Evolutionary conservation across 768 basidiomycete species (phyloP), one percentile per base, ranked within the genome.

Genomic region (button mushroom (Agaricus bisporus)): DNA sequence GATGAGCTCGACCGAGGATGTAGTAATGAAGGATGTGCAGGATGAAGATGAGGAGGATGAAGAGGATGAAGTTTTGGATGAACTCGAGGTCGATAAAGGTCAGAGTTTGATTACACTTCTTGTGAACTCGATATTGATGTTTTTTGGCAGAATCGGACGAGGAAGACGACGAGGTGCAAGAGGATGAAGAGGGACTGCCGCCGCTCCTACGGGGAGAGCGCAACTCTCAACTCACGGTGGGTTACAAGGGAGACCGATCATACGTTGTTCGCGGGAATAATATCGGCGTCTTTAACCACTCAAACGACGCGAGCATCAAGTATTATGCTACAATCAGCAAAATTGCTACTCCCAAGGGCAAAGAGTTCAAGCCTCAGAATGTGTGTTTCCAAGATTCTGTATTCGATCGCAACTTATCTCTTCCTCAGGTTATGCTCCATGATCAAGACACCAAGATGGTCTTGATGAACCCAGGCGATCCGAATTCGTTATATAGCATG

Each of bases 371-470:
- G 49, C 97, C 97, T 0, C 81, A 80, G 60, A 86, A 95, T 73
- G 94, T 92, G 63, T 17, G 73, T 71, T 6, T 49, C 29, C 25
- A 39, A n/a, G 4, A 32, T 48, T 32, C 4, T 36, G 8, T 26
- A 46, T n/a, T 17, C 11, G 18, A 36, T 35, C 29, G 8, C 11
- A 50, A 38, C 28, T 44, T 32, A 59, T 2, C 44, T 54, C 44
- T 22, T 35, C 36, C 4, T 63, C 20, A 97, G 93, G 83, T 95
- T 61, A 95, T 98, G 95, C 71, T 98, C 32, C 95, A 98, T 65
- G 89, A 95, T 59, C 91, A 94, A 82, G 97, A 99, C 68, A 80
- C 83, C 41, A 92, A 91, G 71, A 94, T 99, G 94, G 72, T 99
- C 50, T 66, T 99, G 52, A 90, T 91, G 81, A 88, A 97, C 64